Conservation (phyloP, 1,139 yeast genomes). For the Hemisphaericaspora xylofermentans region DNA sequence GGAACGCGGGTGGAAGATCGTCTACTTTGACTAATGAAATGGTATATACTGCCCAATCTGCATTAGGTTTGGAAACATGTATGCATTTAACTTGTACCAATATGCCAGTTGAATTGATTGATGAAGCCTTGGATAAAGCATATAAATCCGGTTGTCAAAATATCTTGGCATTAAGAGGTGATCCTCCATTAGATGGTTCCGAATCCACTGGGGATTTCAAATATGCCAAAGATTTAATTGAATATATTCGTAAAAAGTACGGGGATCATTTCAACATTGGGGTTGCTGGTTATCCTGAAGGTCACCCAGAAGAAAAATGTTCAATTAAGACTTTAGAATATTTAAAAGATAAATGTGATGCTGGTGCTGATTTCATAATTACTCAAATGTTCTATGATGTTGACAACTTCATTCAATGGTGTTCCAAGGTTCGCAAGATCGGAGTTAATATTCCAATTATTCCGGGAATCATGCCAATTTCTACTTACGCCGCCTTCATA, state of each 20-base stretch:
- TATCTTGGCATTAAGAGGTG: slow-evolving; percentile 82
- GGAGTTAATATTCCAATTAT: slow-evolving; percentile 89
- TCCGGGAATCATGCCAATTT: slow-evolving; percentile 98
- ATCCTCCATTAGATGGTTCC: slow-evolving; percentile 73
- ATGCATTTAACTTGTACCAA: slow-evolving; percentile 98
- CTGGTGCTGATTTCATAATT: slow-evolving; percentile 89
- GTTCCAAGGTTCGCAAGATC: slow-evolving; percentile 60
- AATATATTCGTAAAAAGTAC: slow-evolving; percentile 65
- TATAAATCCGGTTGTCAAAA: slow-evolving; percentile 92
- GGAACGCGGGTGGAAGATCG: slow-evolving; percentile 96
- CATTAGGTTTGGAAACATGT: slow-evolving; percentile 93
- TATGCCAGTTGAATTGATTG: slow-evolving; percentile 81
- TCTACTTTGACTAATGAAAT: slow-evolving; percentile 83
- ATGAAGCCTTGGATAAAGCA: slow-evolving; percentile 82
- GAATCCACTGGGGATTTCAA: slow-evolving; percentile 65
- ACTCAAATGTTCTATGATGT: slow-evolving; percentile 94
- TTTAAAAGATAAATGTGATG: slow-evolving; percentile 84
- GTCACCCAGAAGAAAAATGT: slow-evolving; percentile 84
- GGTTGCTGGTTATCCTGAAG: slow-evolving; percentile 95
- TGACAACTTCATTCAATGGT: slow-evolving; percentile 83
- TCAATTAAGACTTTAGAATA: slow-evolving; percentile 56
- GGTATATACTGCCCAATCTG: slow-evolving; percentile 88
- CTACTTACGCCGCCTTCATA: slow-evolving; percentile 86
- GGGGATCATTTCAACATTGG: slow-evolving; percentile 88
- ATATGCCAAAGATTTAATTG: slow-evolving; percentile 84